A percentile compares a stretch with the other conserved stretches of the same genome.
phyloP scores from a whole-genome alignment of 2,329 filamentous ascomycete species.

The Xylariaceae sp. region DNA sequence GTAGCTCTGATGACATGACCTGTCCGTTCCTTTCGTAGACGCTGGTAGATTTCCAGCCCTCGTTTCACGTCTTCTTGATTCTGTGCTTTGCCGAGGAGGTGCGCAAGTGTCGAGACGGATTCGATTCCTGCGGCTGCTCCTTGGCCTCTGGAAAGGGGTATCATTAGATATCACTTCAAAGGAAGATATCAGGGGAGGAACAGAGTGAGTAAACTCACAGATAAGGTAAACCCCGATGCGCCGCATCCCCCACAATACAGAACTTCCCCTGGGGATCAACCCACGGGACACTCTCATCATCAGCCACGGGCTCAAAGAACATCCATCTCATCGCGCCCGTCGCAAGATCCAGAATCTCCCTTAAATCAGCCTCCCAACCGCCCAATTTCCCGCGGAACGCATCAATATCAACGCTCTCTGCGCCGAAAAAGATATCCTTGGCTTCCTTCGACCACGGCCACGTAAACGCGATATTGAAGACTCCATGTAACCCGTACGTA shows the following conservation, averaged over 20 bases:
- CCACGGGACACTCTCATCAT: slow-evolving; percentile 18
- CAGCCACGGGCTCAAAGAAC: slow-evolving; percentile 19
- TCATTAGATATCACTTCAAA: too few relatives aligned
- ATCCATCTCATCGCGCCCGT: slow-evolving; percentile 15
- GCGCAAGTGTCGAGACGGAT: slow-evolving; percentile 18
- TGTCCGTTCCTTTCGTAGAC: slow-evolving; percentile 20
- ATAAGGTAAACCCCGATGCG: slow-evolving; percentile 20
- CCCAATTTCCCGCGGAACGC: slow-evolving; percentile 14
- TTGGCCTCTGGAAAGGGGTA: slow-evolving; percentile 14
- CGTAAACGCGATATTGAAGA: slow-evolving; percentile 22
- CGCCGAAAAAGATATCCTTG: slow-evolving; percentile 17
- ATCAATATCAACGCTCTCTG: slow-evolving; percentile 16
- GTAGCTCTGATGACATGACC: slow-evolving; percentile 19
- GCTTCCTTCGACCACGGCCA: slow-evolving; percentile 22
- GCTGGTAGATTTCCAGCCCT: slow-evolving; percentile 17
- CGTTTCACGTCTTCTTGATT: slow-evolving; percentile 5
- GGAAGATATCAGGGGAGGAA: background rate
- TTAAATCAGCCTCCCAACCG: slow-evolving; percentile 19
- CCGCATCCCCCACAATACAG: slow-evolving; percentile 23
- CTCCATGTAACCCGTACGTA: slow-evolving; percentile 20
- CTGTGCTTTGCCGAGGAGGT: slow-evolving; percentile 16
- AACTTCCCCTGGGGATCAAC: slow-evolving; percentile 15
- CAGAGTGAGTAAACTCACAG: slow-evolving; percentile 13
- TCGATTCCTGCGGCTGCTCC: slow-evolving; percentile 22
- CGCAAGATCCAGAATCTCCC: slow-evolving; percentile 20